Conservation (phyloP, 176 grass and related monocot species). For the Oryza glumipatula region DNA sequence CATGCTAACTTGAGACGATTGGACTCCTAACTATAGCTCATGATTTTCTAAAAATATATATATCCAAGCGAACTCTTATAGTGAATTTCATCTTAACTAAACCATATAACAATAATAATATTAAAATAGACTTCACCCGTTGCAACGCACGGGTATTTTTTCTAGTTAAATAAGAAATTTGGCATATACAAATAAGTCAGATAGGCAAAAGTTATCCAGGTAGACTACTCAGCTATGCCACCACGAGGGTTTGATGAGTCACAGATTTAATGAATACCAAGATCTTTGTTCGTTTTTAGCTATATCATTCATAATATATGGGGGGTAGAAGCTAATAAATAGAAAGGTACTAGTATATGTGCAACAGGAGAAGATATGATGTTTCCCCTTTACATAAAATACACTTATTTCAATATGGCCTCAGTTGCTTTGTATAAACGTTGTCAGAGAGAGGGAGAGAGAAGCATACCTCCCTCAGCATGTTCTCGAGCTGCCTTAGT, state of each 20-base stretch:
- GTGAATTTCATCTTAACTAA: no score
- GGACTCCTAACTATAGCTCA: no score
- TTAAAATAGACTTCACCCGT: no score
- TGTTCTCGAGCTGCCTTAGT: conserved; percentile 84
- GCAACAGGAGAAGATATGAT: not conserved
- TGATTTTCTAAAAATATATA: no score
- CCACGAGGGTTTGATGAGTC: not conserved
- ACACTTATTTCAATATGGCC: conserved; percentile 4
- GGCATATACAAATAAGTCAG: not conserved
- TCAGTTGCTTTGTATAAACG: not conserved
- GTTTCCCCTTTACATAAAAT: not conserved
- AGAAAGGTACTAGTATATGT: not conserved
- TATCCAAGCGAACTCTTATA: no score
- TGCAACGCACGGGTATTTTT: no score
- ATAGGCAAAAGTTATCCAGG: not conserved
- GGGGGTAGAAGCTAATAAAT: not conserved
- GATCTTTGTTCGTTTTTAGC: not conserved
- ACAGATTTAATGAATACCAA: not conserved
- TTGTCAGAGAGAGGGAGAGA: not conserved
- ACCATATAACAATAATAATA: no score
- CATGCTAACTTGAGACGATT: no score
- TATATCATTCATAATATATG: not conserved
- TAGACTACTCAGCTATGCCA: not conserved
- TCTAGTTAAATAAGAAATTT: not conserved
- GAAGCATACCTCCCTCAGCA: conserved; percentile 77